Evolutionary conservation across 495 filamentous ascomycete species (phyloP), one percentile per base, ranked within the genome.

Genomic region (Aspergillus nidulans): DNA sequence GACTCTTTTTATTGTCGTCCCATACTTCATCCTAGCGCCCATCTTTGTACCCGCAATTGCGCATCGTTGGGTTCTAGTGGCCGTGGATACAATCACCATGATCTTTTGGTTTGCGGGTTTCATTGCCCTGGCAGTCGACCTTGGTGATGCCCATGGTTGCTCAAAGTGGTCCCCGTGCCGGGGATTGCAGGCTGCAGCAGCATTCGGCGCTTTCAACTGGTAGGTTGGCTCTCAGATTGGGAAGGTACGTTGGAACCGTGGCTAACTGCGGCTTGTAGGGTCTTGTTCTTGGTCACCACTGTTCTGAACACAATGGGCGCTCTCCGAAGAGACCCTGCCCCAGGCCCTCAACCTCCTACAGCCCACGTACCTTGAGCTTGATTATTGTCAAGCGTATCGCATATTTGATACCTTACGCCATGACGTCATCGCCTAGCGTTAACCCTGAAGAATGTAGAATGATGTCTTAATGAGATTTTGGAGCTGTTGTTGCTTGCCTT

Each of bases 101-200:
- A 77, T 92, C 34, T 91, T 92, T 76, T 95, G 91, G 91, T 91
- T 96, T 65, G 84, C 85, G 0, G 89, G 89, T 23, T 87, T 87
- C 56, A 84, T 95, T 64, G 88, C 88, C 0, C 63, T 90, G 1
- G 88, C 84, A 2, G 84, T 82, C 4, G 74, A 77, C 53, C 66
- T 88, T 41, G 78, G 76, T 16, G 64, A 77, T 4, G 53, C 81
- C 5, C 46, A 44, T 1, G 58, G 63, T 39, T 87, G 83, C 52
- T 63, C 63, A 9, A 74, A 71, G 13, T 12, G 19, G 4, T 68
- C 67, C 30, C 67, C 71, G 9, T 86, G 84, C 55, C 62, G 57
- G 12, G 69, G 74, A 3, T 67, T 79, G 24, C 77, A 79, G 59
- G 82, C 79, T 9, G 78, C 71, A 0, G 74, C 74, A 6, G 77